Evolutionary conservation across 2,329 filamentous ascomycete species (phyloP), one percentile per base, ranked within the genome.

Genomic region (Boeremia exigua): DNA sequence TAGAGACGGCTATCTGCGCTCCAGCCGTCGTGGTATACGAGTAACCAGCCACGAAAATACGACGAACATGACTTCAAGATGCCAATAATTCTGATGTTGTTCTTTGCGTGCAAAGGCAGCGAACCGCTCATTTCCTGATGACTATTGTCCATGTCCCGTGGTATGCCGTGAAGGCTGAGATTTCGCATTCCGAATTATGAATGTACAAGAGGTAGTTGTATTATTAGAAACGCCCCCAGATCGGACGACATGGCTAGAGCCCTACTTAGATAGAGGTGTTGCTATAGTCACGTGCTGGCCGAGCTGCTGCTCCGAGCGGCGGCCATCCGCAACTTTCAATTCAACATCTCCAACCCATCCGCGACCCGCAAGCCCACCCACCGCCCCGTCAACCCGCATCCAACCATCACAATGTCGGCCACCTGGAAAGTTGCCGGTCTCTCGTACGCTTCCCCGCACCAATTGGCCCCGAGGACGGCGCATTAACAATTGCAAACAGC

Each of bases 391-490:
- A 66, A 66, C 43, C 62, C 68, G 40, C 63, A 64, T 61, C 62
- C 66, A 60, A 71, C 73, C 76, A 71, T 75, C 86, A 91, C 86
- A 83, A 99, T 98, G 95, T 85, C 90, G 82, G 94, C 93, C 84
- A 91, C 93, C 78, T 99, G 94, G 95, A 98, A 97, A 90, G 87
- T 93, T 77, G 91, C 95, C 79, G 95, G 95, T 81, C 85, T 98
- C 78, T 96, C 88, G 93, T 96, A 90, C 80, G 91, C 85, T 45
- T 19, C 58, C 29, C 49, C 25, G 43, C 46, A 32, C 53, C 28
- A 48, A 44, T 36, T 43, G 48, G 36, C 47, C 60, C 68, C 59
- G 37, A 42, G 56, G 57, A 58, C 33, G 38, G 39, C 49, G 54
- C 66, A 71, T 68, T 73, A 63, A 71, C 69, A 58, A 15, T 30